Conservation (phyloP, 2,329 filamentous ascomycete species). For the Cercospora zeae-maydis region DNA sequence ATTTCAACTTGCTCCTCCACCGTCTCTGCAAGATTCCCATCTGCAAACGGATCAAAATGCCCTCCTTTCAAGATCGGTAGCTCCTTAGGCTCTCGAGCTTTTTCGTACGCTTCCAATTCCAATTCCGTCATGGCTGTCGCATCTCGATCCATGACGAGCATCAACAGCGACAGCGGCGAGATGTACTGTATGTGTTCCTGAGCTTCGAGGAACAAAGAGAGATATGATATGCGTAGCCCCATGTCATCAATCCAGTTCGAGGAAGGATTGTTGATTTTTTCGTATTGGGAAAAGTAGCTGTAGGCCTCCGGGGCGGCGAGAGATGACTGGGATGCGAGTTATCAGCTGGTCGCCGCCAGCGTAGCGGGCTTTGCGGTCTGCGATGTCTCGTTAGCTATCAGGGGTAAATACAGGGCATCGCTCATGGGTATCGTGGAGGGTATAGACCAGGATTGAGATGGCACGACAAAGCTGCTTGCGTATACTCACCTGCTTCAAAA, state of each 20-base stretch:
- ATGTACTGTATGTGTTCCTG: background rate
- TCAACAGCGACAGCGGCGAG: background rate
- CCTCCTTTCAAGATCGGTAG: background rate
- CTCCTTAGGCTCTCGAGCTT: background rate
- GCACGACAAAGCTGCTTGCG: background rate
- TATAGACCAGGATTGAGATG: background rate
- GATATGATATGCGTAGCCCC: background rate
- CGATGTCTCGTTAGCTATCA: background rate
- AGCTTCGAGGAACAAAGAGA: background rate
- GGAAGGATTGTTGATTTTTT: background rate
- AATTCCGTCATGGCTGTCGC: background rate
- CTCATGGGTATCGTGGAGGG: background rate
- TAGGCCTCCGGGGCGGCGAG: background rate
- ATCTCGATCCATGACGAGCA: slow-evolving; percentile 1
- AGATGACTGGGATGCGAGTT: background rate
- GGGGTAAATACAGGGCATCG: background rate
- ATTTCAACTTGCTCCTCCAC: background rate
- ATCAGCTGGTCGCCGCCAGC: background rate
- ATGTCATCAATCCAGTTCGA: slow-evolving; percentile 1
- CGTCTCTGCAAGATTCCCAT: background rate
- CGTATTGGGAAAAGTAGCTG: background rate
- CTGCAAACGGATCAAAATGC: background rate
- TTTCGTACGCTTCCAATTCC: background rate
- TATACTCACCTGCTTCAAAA: background rate
- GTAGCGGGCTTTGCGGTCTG: background rate